These are phyloP conservation scores for Pilasporangium apinafurcum DNA, from an alignment of 352 stramenopile genomes.

Conservation along the genomic window DNA sequence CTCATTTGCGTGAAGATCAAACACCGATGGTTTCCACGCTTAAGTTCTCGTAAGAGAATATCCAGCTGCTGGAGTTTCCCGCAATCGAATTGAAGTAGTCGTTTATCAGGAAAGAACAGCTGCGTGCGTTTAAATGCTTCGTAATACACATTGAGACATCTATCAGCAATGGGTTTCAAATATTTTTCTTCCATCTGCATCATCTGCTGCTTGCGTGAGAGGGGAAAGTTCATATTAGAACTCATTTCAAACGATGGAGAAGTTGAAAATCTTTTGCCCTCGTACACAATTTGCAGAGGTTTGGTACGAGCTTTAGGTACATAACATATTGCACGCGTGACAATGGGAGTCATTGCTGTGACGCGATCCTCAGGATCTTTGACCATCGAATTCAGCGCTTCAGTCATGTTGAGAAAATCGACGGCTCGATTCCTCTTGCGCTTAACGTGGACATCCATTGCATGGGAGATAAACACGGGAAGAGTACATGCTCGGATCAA, in stretches of 20 bases:
- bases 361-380: constrained; percentile 34
- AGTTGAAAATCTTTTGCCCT: constrained; percentile 27
- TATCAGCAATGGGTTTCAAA: constrained; percentile 21
- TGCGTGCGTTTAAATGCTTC: constrained; percentile 71
- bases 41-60: constrained; percentile 94
- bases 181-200: constrained; percentile 12
- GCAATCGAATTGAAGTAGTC: constrained; percentile 97
- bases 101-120: constrained; percentile 97
- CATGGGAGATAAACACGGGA: constrained; percentile 61
- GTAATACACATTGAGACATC: constrained; percentile 38
- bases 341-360: constrained; percentile 23
- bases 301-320: constrained; percentile 60
- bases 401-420: constrained; percentile 16
- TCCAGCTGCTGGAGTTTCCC: constrained; percentile 88
- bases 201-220: constrained; percentile 24
- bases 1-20: constrained; percentile 99
- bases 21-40: constrained; percentile 89
- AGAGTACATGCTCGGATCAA: constrained; percentile 40
- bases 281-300: constrained; percentile 27
- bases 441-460: constrained; percentile 60
- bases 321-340: constrained; percentile 67
- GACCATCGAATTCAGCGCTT: constrained; percentile 45
- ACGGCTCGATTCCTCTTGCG: constrained; percentile 1
- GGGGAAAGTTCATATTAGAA: constrained; percentile 23
- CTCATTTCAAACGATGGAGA: background rate